Base-by-base conservation (phyloP, 805 yeast species). In the Suhomyces kilbournensis region DNA sequence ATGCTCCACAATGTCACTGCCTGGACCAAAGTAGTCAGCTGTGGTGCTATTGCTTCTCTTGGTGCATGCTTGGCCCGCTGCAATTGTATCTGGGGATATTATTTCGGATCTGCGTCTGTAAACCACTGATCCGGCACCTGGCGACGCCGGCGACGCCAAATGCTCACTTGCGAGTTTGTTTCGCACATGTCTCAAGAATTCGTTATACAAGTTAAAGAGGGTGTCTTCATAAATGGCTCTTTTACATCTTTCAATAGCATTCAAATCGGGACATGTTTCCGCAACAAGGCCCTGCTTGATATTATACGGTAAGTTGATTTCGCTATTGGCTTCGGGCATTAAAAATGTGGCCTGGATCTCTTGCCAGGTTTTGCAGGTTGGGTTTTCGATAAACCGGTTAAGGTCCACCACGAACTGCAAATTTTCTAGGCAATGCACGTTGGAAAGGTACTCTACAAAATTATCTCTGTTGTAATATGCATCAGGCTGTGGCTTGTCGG, bases 371-470 rank as follows among this genome's bases (percentile, higher is more conserved):
- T 45, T 48, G 46, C 42, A 44, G 46, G 50, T 59, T 52, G 49
- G 59, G 50, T 25, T 26, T 17, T n/a, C 26, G 22, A 62, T 50
- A 43, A 58, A 60, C 4, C 47, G 42, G 51, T 66, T 64, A 19
- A 67, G 51, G 43, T 62, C 67, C 23, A 64, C 40, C 19, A 72
- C 55, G 47, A 70, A 72, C 53, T 71, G 74, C 34, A 66, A 61
- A 57, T 72, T 72, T 52, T 73, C 77, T 44, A 66, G 55, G 58
- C 77, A 72, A 54, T 73, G 77, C 28, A 63, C 61, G 15, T 55
- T 50, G 17, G 53, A 43, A 28, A 73, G 62, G 51, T 60, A 73
- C 46, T 61, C 59, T 19, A 60, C 45, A 49, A 73, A 73, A 44
- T 59, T 47, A 35, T 45, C 49, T 15, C 55, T 48, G 55, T 52